Evolutionary conservation across 1,284 basidiomycete genomes (phyloP), one percentile per base, ranked within the genome.

Genomic region (Ceraceosorus guamensis): DNA sequence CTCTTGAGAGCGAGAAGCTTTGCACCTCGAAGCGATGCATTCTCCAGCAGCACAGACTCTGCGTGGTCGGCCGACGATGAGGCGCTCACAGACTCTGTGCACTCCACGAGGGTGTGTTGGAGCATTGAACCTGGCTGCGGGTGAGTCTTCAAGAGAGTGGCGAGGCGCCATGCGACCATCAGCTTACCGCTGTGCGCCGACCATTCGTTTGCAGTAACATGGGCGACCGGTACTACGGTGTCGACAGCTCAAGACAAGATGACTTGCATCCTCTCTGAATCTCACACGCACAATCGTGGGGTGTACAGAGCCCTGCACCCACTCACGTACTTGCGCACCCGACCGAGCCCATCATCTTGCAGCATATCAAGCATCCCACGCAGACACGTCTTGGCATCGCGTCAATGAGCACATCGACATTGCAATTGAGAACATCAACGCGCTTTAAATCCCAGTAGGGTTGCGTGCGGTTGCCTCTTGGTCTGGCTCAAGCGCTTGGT

Each of bases 181-280:
- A 24, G 32, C 57, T 75, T 68, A n/a, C n/a, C n/a, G n/a, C n/a
- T n/a, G n/a, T n/a, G n/a, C 58, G 72, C 72, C 33, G 73, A 73
- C 55, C 66, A 60, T 4, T 71, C 72, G 1, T 71, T 71, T 13
- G 65, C 64, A 43, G 72, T 6, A 65, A 65, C 24, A 73, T 75
- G 46, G 71, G 72, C 14, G 71, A 75, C 54, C 65, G 72, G 0
- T 75, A 70, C 61, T 75, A 61, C 61, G 67, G 71, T n/a, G n/a
- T n/a, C n/a, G n/a, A n/a, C n/a, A n/a, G n/a, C n/a, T n/a, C n/a
- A n/a, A n/a, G n/a, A n/a, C n/a, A n/a, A n/a, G n/a, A n/a, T n/a
- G n/a, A n/a, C n/a, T n/a, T n/a, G n/a, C n/a, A n/a, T n/a, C n/a
- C n/a, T n/a, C n/a, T n/a, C n/a, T n/a, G n/a, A n/a, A n/a, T n/a